Conservation (phyloP, 73 alveolate genomes). For the Stentor coeruleus region DNA sequence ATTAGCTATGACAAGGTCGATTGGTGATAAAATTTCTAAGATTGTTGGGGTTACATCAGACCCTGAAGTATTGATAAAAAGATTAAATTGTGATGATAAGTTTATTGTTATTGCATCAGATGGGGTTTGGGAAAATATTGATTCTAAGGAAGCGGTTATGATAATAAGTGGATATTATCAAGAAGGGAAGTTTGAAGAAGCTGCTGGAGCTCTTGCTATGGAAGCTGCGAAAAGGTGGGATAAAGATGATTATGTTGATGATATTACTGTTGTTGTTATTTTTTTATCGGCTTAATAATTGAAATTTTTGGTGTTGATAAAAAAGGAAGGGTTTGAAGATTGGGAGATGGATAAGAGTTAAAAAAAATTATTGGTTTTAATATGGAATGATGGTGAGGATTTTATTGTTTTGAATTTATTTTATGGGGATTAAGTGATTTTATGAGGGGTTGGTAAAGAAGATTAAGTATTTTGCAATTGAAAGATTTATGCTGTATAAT, state of each 20-base stretch:
- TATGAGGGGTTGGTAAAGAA: no score
- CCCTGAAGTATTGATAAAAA: slow-evolving; percentile 59
- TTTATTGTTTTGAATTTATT: no score
- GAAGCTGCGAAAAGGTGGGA: neutral
- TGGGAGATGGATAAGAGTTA: no score
- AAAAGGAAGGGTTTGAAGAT: no score
- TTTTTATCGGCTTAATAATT: no score
- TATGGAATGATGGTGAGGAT: no score
- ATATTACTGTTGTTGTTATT: neutral
- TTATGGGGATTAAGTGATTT: no score
- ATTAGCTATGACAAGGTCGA: slow-evolving; percentile 95
- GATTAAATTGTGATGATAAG: slow-evolving; percentile 44
- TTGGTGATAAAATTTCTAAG: slow-evolving; percentile 91
- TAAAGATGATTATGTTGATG: neutral
- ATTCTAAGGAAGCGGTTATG: slow-evolving; percentile 18
- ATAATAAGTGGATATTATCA: neutral
- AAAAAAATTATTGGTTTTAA: no score
- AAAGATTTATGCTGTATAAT: no score
- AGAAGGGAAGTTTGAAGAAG: neutral
- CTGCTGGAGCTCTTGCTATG: neutral
- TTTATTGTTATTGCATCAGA: slow-evolving; percentile 72
- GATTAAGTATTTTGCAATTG: no score
- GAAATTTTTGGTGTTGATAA: no score
- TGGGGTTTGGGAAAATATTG: slow-evolving; percentile 75
- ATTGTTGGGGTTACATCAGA: slow-evolving; percentile 83